A percentile compares a stretch with the other conserved stretches of the same genome.
These are phyloP conservation scores for Trichophaea hybrida DNA, from an alignment of 2,329 filamentous ascomycete genomes.

Conservation along the genomic window DNA sequence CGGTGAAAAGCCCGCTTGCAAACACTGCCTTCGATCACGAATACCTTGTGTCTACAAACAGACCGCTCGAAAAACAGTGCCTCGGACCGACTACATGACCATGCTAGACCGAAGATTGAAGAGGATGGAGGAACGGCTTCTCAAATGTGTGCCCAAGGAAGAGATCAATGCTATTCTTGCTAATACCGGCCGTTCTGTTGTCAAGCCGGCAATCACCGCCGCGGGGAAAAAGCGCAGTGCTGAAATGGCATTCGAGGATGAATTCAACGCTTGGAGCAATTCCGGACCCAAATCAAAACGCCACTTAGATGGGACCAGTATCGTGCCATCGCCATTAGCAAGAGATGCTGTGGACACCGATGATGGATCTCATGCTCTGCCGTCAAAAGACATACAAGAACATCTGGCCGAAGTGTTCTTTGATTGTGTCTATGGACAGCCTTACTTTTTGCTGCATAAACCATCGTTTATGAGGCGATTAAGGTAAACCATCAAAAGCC, in stretches of 20 bases:
- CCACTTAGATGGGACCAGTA: not conserved
- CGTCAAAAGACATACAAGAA: constrained; percentile 75
- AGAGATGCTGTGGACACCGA: constrained; percentile 29
- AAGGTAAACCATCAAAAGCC: constrained; percentile 35
- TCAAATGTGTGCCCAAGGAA: constrained; percentile 83
- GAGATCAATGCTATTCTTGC: constrained; percentile 52
- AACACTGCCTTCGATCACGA: constrained; percentile 81
- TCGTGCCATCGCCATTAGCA: not conserved
- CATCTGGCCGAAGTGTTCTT: constrained; percentile 92
- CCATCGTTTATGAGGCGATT: constrained; percentile 90
- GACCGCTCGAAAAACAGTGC: constrained; percentile 82
- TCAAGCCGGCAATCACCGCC: constrained; percentile 61
- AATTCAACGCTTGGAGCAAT: constrained; percentile 60
- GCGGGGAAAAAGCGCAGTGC: constrained; percentile 63
- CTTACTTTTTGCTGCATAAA: constrained; percentile 88
- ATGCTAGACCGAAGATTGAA: constrained; percentile 95
- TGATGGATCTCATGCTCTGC: constrained; percentile 71
- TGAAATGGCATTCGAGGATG: constrained; percentile 69
- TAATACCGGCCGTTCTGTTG: constrained; percentile 60
- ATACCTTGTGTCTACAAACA: constrained; percentile 98
- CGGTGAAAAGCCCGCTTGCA: constrained; percentile 93
- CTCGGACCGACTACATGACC: constrained; percentile 94
- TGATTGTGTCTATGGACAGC: constrained; percentile 87
- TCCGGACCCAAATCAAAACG: constrained; percentile 3
- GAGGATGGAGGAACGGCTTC: constrained; percentile 94